Conservation (phyloP, 2,329 filamentous ascomycete genomes). For the Verticillium dahliae region DNA sequence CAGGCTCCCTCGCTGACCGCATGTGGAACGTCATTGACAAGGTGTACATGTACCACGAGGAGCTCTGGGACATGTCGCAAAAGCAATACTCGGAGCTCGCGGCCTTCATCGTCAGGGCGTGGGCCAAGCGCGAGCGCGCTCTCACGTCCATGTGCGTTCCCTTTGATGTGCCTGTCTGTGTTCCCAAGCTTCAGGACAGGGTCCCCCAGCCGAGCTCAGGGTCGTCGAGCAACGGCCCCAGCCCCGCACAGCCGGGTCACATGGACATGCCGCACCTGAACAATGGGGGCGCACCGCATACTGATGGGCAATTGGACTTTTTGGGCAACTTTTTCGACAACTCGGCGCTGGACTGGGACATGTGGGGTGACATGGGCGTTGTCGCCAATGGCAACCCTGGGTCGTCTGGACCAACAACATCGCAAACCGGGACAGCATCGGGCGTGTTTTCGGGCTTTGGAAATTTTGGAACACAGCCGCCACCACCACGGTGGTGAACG, state of each 20-base stretch:
- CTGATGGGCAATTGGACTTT: constrained; percentile 30
- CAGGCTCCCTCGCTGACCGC: constrained; percentile 43
- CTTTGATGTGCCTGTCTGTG: constrained; percentile 36
- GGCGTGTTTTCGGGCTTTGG: constrained; percentile 10
- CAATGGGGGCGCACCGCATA: constrained; percentile 10
- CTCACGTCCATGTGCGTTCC: constrained; percentile 27
- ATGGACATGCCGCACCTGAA: constrained; percentile 10
- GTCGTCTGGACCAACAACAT: constrained; percentile 3
- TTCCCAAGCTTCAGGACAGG: constrained; percentile 35
- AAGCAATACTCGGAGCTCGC: constrained; percentile 38
- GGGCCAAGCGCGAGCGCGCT: constrained; percentile 41
- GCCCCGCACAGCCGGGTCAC: constrained; percentile 18
- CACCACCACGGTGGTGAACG: constrained; percentile 6
- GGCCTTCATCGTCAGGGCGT: constrained; percentile 42
- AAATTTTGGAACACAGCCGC: constrained; percentile 9
- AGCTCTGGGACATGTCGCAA: constrained; percentile 41
- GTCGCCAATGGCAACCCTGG: not conserved
- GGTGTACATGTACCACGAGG: constrained; percentile 41
- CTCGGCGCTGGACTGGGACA: constrained; percentile 37
- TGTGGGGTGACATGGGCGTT: constrained; percentile 25
- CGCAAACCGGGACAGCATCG: constrained; percentile 4
- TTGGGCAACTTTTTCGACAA: constrained; percentile 37
- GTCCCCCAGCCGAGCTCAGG: constrained; percentile 32
- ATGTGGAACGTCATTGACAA: constrained; percentile 43
- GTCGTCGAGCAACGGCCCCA: constrained; percentile 18